Percentiles rank a stretch among this genome's conserved stretches.
phyloP scores from a whole-genome alignment of 2,329 filamentous ascomycete species.

The Cryphonectria carpinicola region DNA sequence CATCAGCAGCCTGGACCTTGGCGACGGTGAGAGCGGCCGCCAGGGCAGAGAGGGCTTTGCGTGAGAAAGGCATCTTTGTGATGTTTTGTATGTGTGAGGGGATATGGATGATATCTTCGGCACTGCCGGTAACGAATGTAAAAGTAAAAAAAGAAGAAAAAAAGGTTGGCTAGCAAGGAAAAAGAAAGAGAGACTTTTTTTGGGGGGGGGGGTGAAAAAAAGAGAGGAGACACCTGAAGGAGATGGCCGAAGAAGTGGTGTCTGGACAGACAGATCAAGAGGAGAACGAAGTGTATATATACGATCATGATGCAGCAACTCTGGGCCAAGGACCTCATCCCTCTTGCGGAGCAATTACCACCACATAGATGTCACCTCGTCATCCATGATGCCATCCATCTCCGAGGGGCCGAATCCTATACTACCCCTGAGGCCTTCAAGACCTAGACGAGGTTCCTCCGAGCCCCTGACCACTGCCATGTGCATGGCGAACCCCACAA shows the following conservation, averaged over 20 bases:
- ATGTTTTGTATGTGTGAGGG: no score
- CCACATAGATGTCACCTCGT: background rate
- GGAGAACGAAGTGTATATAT: background rate
- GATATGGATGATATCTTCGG: background rate
- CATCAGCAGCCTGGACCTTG: constrained; percentile 37
- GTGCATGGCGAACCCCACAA: background rate
- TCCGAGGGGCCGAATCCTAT: background rate
- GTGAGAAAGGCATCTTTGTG: constrained; percentile 19
- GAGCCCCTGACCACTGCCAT: background rate
- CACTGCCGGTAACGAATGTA: constrained; percentile 26
- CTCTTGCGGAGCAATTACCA: background rate
- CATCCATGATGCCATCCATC: constrained; percentile 1
- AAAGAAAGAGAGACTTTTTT: constrained; percentile 6
- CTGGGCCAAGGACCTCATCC: background rate
- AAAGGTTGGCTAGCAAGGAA: constrained; percentile 4
- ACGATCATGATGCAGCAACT: background rate
- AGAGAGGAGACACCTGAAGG: background rate
- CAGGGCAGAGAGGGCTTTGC: constrained; percentile 22
- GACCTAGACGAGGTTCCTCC: background rate
- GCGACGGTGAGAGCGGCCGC: constrained; percentile 29
- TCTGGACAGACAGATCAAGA: background rate
- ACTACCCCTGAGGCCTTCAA: background rate
- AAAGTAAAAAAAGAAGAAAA: background rate
- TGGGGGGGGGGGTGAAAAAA: no score
- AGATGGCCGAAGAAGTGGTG: background rate